These are phyloP conservation scores for Ceratocystis ficicola DNA, from an alignment of 2,329 filamentous ascomycete species.

Conservation along the genomic window DNA sequence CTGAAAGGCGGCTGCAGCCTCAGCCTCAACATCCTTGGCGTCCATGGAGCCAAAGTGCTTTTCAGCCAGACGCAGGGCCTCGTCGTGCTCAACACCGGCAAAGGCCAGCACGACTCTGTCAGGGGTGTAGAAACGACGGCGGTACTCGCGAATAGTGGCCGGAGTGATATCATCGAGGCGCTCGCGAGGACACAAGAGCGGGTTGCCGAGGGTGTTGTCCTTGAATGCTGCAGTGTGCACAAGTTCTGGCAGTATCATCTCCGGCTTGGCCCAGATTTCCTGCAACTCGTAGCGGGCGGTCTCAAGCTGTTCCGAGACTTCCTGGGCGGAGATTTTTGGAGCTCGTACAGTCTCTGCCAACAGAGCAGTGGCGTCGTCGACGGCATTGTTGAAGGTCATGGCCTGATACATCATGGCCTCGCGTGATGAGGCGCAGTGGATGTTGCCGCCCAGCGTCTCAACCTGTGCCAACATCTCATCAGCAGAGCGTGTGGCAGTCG, in stretches of 20 bases:
- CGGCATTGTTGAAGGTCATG: conserved; percentile 89
- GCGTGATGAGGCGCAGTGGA: conserved; percentile 89
- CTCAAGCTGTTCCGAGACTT: conserved; percentile 74
- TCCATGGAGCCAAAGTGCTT: conserved; percentile 89
- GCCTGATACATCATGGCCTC: conserved; percentile 99
- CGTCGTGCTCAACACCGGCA: conserved; percentile 72
- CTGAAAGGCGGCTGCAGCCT: conserved; percentile 32
- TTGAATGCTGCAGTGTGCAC: conserved; percentile 93
- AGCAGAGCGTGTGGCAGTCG: conserved; percentile 56
- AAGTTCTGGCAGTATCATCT: conserved; percentile 87
- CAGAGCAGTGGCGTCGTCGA: conserved; percentile 67
- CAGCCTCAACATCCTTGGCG: conserved; percentile 26
- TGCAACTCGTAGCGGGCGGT: conserved; percentile 92
- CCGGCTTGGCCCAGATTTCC: conserved; percentile 96
- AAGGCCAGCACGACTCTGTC: conserved; percentile 92
- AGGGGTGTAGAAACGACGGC: conserved; percentile 72
- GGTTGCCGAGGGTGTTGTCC: conserved; percentile 91
- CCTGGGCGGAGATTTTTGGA: conserved; percentile 70
- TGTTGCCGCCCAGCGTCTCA: conserved; percentile 83
- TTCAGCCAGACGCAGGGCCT: conserved; percentile 68
- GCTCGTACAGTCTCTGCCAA: conserved; percentile 90
- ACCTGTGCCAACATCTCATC: conserved; percentile 82
- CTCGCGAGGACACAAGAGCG: conserved; percentile 79
- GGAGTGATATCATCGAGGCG: conserved; percentile 63
- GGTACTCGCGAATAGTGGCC: conserved; percentile 62